These are phyloP conservation scores for Pichia exigua DNA, from an alignment of 805 yeast species.

Conservation along the genomic window DNA sequence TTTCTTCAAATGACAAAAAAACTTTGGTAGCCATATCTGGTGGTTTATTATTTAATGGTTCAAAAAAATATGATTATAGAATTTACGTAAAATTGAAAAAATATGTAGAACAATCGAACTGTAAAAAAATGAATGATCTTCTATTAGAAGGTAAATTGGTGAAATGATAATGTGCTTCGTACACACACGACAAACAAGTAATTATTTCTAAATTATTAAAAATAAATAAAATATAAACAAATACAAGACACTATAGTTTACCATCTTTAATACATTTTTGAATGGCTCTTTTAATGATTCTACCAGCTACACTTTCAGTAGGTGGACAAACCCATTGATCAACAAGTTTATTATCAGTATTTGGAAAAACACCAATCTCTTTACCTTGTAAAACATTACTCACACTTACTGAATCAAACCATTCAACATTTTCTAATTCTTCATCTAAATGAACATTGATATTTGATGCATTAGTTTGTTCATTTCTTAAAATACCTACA, in stretches of 20 bases:
- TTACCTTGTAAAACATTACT: constrained; percentile 16
- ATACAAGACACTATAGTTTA: background rate
- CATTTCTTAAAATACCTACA: constrained; percentile 65
- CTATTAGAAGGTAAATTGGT: too few species aligned
- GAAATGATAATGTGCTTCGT: too few species aligned
- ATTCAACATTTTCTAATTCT: constrained; percentile 77
- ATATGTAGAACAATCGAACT: too few species aligned
- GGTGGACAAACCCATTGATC: constrained; percentile 6
- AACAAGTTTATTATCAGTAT: background rate
- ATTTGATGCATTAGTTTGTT: constrained; percentile 48
- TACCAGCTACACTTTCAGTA: constrained; percentile 8
- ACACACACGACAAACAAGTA: too few species aligned
- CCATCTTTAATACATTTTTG: background rate
- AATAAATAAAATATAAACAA: background rate
- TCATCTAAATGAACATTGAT: constrained; percentile 76
- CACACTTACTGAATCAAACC: constrained; percentile 62
- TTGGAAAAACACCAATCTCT: background rate
- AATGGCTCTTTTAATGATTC: background rate
- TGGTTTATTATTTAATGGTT: too few species aligned
- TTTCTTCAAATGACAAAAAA: background rate
- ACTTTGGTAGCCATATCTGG: background rate
- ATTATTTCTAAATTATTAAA: too few species aligned
- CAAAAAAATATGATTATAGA: too few species aligned
- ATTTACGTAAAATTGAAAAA: too few species aligned
- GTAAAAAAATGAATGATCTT: too few species aligned